These are phyloP conservation scores for Boletus sp. DNA, from an alignment of 1,284 basidiomycete genomes.

Conservation along the genomic window DNA sequence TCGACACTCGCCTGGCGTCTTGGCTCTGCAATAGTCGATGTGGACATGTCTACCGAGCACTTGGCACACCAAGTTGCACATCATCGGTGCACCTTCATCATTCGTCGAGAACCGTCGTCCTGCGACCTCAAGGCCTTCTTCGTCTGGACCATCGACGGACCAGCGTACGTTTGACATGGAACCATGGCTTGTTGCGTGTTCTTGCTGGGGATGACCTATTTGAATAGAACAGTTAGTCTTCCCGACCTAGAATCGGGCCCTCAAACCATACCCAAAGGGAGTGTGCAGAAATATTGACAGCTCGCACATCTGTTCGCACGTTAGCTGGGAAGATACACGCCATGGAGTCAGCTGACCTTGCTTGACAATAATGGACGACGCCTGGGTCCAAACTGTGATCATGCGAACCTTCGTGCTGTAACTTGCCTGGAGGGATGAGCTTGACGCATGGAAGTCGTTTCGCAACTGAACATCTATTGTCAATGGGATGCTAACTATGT, in stretches of 20 bases:
- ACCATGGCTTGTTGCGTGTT: slow-evolving; percentile 61
- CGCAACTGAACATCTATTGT: slow-evolving; percentile 35
- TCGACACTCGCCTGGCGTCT: slow-evolving; percentile 34
- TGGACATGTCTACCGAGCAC: slow-evolving; percentile 44
- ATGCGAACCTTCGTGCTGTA: slow-evolving; percentile 46
- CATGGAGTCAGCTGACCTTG: slow-evolving; percentile 32
- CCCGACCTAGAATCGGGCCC: background rate
- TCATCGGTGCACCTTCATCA: slow-evolving; percentile 62
- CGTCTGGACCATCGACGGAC: slow-evolving; percentile 50
- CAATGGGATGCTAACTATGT: background rate
- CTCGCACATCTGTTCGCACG: slow-evolving; percentile 42
- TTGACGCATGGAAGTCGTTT: slow-evolving; percentile 51
- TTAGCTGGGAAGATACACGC: background rate
- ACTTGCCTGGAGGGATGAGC: slow-evolving; percentile 41
- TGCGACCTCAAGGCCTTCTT: slow-evolving; percentile 45
- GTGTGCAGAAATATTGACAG: slow-evolving; percentile 58
- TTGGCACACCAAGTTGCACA: slow-evolving; percentile 53
- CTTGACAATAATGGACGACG: slow-evolving; percentile 51
- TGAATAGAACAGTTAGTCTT: background rate
- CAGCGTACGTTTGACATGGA: slow-evolving; percentile 58
- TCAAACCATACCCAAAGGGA: slow-evolving; percentile 44
- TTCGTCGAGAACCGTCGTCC: slow-evolving; percentile 52
- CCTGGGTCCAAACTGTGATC: slow-evolving; percentile 42
- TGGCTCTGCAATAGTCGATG: slow-evolving; percentile 52
- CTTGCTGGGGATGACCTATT: slow-evolving; percentile 54